A percentile compares a stretch with the other conserved stretches of the same genome.
Conservation (phyloP, 108 stramenopile species). For the Skeletonema tropicum region DNA sequence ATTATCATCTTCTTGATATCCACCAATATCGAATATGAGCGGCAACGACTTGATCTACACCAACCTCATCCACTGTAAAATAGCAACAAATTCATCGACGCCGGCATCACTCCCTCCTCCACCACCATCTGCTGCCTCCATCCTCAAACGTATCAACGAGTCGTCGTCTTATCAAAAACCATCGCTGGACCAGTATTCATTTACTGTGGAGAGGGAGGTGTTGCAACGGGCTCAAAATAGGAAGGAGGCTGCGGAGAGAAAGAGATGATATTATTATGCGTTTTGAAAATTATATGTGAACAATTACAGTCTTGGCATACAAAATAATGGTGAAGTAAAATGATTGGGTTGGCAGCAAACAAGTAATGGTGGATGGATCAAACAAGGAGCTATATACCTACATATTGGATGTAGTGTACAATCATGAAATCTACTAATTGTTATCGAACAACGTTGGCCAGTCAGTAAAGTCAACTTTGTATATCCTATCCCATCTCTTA, state of each 20-base stretch:
- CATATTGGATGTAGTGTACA: background rate
- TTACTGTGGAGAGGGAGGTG: slow-evolving; percentile 11
- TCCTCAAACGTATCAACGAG: background rate
- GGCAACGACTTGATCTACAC: slow-evolving; percentile 1
- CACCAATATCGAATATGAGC: background rate
- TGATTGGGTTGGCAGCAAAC: too few relatives aligned
- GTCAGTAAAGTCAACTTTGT: slow-evolving; percentile 50
- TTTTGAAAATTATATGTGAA: background rate
- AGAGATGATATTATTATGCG: background rate
- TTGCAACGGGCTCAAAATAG: slow-evolving; percentile 2
- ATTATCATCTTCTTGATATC: background rate
- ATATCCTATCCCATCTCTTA: slow-evolving; percentile 80
- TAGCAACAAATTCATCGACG: background rate
- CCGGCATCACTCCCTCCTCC: background rate
- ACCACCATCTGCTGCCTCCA: slow-evolving; percentile 7
- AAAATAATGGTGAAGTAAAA: too few relatives aligned
- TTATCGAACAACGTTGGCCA: slow-evolving; percentile 42
- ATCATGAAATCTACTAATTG: background rate
- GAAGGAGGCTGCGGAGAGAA: background rate
- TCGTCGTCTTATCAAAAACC: background rate
- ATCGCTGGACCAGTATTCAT: background rate
- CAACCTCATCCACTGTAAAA: slow-evolving; percentile 6
- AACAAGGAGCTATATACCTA: too few relatives aligned
- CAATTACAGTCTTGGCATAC: too few relatives aligned
- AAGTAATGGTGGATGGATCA: too few relatives aligned